Percentiles rank a stretch among this genome's conserved stretches.
These are phyloP conservation scores for Sicyos baderoa DNA, from an alignment of 306 rosid genomes.

Conservation along the genomic window DNA sequence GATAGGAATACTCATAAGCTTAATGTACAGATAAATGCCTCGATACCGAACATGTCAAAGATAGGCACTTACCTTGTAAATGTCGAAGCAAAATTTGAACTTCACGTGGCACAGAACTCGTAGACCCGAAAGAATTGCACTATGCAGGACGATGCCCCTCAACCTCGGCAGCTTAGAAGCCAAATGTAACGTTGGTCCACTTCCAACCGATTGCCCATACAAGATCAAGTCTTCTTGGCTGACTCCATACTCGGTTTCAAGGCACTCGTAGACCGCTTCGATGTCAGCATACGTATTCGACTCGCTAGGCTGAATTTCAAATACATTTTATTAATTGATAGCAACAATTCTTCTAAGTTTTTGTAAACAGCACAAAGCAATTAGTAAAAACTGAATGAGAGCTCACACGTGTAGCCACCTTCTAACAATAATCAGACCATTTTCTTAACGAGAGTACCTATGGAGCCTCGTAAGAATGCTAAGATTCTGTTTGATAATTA, in stretches of 20 bases:
- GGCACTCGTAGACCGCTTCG: slow-evolving; percentile 93
- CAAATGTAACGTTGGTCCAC: slow-evolving; percentile 94
- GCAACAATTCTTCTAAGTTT: not conserved
- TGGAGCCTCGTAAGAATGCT: not conserved
- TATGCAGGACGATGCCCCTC: slow-evolving; percentile 86
- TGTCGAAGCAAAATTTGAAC: slow-evolving; percentile 80
- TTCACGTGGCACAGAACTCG: slow-evolving; percentile 89
- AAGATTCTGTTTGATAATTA: not conserved
- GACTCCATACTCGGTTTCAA: slow-evolving; percentile 79
- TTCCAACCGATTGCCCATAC: slow-evolving; percentile 97
- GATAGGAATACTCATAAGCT: slow-evolving; percentile 1
- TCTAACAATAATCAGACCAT: not conserved
- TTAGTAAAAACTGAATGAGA: not conserved
- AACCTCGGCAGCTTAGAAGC: slow-evolving; percentile 88
- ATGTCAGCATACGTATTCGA: slow-evolving; percentile 88
- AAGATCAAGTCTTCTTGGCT: slow-evolving; percentile 90
- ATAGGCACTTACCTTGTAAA: slow-evolving; percentile 62
- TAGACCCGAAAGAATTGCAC: slow-evolving; percentile 94
- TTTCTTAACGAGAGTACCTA: not conserved
- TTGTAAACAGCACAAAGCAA: not conserved
- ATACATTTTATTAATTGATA: not conserved
- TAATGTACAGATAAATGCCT: not conserved
- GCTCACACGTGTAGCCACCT: not conserved
- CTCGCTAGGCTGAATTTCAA: slow-evolving; percentile 80
- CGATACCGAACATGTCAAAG: not conserved